Evolutionary conservation across 2,329 filamentous ascomycete species (phyloP).

Genomic region (Aspergillus flavus): DNA sequence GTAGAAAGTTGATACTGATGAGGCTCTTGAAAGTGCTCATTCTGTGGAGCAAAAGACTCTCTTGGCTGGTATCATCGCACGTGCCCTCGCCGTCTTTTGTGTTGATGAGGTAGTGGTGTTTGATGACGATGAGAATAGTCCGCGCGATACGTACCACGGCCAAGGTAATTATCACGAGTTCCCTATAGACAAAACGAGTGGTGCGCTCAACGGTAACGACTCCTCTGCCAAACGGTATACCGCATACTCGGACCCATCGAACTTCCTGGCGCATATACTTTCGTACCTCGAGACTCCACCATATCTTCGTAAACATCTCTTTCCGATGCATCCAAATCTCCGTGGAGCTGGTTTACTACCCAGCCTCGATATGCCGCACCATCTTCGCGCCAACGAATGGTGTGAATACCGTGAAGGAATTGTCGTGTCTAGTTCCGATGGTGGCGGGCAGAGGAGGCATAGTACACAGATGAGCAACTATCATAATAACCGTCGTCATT

Average conservation of each 20-base stretch:
- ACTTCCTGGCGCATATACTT: constrained; percentile 78
- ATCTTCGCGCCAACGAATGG: constrained; percentile 75
- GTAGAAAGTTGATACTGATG: neutral
- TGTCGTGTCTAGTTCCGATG: constrained; percentile 49
- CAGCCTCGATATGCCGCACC: constrained; percentile 82
- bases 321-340: constrained; percentile 78
- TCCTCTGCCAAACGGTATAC: constrained; percentile 50
- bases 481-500: neutral
- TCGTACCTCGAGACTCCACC: constrained; percentile 83
- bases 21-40: constrained; percentile 56
- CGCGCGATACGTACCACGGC: constrained; percentile 46
- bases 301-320: constrained; percentile 74
- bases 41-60: constrained; percentile 75
- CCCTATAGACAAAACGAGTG: constrained; percentile 25
- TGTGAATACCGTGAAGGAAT: constrained; percentile 79
- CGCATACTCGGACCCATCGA: constrained; percentile 72
- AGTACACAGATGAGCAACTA: constrained; percentile 39
- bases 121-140: constrained; percentile 62
- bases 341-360: constrained; percentile 72
- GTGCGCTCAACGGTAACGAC: constrained; percentile 9
- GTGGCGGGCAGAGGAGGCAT: constrained; percentile 24
- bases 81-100: constrained; percentile 78
- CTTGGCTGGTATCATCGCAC: constrained; percentile 74
- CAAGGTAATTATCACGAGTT: constrained; percentile 40
- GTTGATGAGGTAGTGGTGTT: constrained; percentile 84